These are phyloP conservation scores for Volvariella surrecta DNA, from an alignment of 1,284 basidiomycete species.

Conservation along the genomic window DNA sequence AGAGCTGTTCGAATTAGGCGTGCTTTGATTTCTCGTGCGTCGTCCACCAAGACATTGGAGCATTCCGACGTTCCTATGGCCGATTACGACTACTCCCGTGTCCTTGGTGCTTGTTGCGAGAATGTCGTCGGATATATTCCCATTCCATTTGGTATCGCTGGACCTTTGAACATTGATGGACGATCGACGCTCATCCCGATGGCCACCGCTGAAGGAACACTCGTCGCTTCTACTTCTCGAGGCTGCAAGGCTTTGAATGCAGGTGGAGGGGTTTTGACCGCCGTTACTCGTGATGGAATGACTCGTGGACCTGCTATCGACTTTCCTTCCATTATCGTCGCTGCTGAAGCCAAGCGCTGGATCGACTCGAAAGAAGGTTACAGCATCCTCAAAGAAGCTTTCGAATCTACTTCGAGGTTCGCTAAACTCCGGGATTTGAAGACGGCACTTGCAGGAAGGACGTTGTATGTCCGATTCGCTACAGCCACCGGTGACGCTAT, in stretches of 20 bases:
- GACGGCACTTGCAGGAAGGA: conserved; percentile 83
- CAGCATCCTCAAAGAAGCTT: conserved; percentile 71
- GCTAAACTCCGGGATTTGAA: conserved; percentile 80
- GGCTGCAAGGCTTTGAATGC: conserved; percentile 98
- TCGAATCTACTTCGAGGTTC: conserved; percentile 92
- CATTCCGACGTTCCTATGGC: conserved; percentile 75
- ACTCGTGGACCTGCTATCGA: conserved; percentile 97
- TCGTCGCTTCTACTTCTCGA: conserved; percentile 95
- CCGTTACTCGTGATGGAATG: conserved; percentile 93
- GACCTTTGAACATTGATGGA: conserved; percentile 91
- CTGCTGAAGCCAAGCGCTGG: conserved; percentile 85
- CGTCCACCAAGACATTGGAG: conserved; percentile 82
- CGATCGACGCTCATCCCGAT: conserved; percentile 88
- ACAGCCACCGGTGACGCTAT: conserved; percentile 97
- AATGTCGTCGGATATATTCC: conserved; percentile 99
- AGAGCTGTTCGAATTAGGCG: conserved; percentile 85
- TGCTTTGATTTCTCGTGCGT: conserved; percentile 88
- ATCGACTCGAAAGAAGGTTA: conserved; percentile 84
- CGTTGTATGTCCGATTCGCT: conserved; percentile 92
- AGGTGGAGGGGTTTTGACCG: conserved; percentile 92
- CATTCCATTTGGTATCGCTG: conserved; percentile 93
- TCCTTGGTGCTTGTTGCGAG: conserved; percentile 97
- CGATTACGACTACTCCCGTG: conserved; percentile 90
- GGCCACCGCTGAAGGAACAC: conserved; percentile 98
- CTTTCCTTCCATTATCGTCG: conserved; percentile 78